phyloP scores from a whole-genome alignment of 345 rosid species.

The Laguncularia racemosa region DNA sequence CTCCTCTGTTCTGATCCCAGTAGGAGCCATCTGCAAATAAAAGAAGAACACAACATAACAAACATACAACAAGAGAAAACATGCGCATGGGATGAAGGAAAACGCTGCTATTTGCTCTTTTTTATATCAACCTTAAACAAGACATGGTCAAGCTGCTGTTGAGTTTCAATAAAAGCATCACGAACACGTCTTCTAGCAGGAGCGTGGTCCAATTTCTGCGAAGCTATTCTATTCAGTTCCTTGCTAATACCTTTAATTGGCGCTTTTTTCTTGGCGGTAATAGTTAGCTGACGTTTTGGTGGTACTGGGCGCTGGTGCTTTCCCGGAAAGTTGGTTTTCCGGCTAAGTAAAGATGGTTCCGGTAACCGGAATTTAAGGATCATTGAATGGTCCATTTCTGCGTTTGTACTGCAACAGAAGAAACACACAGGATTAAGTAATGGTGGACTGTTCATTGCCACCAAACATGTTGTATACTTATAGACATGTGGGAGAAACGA shows the following conservation, averaged over 20 bases:
- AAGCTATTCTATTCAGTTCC: constrained; percentile 58
- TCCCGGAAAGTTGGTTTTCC: constrained; percentile 8
- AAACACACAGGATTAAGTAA: no score
- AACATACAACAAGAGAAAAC: not conserved
- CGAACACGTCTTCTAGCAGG: constrained; percentile 64
- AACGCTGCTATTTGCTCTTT: no score
- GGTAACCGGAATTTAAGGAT: constrained; percentile 13
- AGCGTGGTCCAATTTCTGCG: constrained; percentile 65
- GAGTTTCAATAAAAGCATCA: constrained; percentile 57
- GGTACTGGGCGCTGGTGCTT: not conserved
- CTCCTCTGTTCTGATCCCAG: constrained; percentile 73
- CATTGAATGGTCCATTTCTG: constrained; percentile 22
- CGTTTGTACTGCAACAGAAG: no score
- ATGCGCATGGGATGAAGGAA: not conserved
- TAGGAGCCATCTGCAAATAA: constrained; percentile 57
- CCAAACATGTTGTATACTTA: no score
- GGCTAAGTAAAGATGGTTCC: constrained; percentile 9
- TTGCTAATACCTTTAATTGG: constrained; percentile 53
- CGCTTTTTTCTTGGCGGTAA: constrained; percentile 15
- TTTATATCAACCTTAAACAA: constrained; percentile 53
- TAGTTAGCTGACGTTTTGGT: constrained; percentile 1
- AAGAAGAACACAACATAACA: constrained; percentile 3
- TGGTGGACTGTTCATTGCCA: no score
- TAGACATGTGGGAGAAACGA: no score
- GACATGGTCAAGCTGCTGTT: constrained; percentile 75